Evolutionary conservation across 2,329 filamentous ascomycete genomes (phyloP).

Genomic region (Alternaria atra): DNA sequence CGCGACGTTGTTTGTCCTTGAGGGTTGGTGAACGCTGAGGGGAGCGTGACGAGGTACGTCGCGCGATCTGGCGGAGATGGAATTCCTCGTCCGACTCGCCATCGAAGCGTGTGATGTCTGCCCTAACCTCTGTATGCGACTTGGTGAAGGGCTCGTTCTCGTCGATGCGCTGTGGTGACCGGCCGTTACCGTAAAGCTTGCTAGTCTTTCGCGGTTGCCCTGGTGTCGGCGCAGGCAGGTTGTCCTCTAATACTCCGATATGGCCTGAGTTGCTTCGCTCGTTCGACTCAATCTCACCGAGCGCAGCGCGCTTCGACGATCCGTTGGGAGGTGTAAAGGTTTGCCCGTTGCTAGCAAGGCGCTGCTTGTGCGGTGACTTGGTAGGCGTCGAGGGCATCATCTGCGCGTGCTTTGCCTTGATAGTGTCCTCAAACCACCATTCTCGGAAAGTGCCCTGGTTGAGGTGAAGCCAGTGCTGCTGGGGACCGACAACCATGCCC

Average conservation of each 20-base stretch:
- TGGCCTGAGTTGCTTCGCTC: constrained; percentile 59
- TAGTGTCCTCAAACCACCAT: constrained; percentile 86
- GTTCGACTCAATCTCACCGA: constrained; percentile 94
- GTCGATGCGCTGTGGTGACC: constrained; percentile 52
- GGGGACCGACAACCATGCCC: constrained; percentile 97
- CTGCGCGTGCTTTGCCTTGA: constrained; percentile 82
- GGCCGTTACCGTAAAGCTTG: constrained; percentile 72
- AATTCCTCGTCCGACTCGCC: constrained; percentile 83
- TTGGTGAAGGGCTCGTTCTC: constrained; percentile 61
- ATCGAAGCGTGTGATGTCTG: constrained; percentile 65
- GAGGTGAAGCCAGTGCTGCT: constrained; percentile 98
- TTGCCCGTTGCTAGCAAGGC: constrained; percentile 70
- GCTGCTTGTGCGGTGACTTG: constrained; percentile 59
- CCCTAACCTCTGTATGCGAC: constrained; percentile 67
- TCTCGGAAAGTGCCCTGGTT: constrained; percentile 98
- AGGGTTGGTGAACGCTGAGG: constrained; percentile 65
- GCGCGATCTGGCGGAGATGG: constrained; percentile 70
- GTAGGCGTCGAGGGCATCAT: constrained; percentile 66
- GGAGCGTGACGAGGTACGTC: constrained; percentile 71
- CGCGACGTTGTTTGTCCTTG: constrained; percentile 72
- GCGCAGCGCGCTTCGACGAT: constrained; percentile 77
- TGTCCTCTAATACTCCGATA: constrained; percentile 80
- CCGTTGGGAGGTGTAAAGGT: constrained; percentile 86
- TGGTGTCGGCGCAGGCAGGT: constrained; percentile 91
- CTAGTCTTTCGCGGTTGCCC: constrained; percentile 93